Percentiles rank a stretch among this genome's conserved stretches.
Evolutionary conservation across 2,329 filamentous ascomycete species (phyloP).

Genomic region (Westerdykella aurantiaca): DNA sequence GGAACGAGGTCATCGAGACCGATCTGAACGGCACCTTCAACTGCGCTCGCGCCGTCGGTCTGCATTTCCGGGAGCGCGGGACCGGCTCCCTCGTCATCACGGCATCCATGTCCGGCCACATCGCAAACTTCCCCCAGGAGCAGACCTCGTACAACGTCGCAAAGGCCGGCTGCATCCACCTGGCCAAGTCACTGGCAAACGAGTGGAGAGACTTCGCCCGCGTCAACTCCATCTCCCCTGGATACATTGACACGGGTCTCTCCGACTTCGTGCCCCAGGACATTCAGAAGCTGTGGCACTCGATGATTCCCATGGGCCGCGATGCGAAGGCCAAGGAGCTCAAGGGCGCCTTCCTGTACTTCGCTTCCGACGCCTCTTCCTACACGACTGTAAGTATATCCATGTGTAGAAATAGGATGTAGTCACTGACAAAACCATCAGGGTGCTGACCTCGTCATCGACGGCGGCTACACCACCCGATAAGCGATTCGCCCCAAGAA

Average conservation of each 20-base stretch:
- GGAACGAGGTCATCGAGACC: slow-evolving; percentile 72
- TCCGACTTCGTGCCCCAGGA: slow-evolving; percentile 62
- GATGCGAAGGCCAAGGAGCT: slow-evolving; percentile 70
- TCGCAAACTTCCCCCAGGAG: slow-evolving; percentile 77
- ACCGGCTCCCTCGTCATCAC: slow-evolving; percentile 62
- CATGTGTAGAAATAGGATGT: neutral
- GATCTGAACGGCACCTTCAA: slow-evolving; percentile 86
- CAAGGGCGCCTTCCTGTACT: slow-evolving; percentile 76
- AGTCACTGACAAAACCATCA: slow-evolving; percentile 41
- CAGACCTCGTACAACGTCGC: slow-evolving; percentile 47
- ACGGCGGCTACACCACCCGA: slow-evolving; percentile 61
- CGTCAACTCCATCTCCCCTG: slow-evolving; percentile 62
- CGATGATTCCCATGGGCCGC: slow-evolving; percentile 74
- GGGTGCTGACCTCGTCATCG: slow-evolving; percentile 64
- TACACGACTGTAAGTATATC: slow-evolving; percentile 61
- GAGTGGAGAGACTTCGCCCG: slow-evolving; percentile 66
- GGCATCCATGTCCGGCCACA: slow-evolving; percentile 69
- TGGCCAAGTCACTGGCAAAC: slow-evolving; percentile 59
- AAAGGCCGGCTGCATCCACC: slow-evolving; percentile 62
- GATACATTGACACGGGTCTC: slow-evolving; percentile 63
- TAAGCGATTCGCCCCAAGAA: slow-evolving; percentile 24
- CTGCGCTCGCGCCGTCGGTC: slow-evolving; percentile 82
- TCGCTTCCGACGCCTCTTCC: slow-evolving; percentile 74
- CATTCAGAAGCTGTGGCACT: slow-evolving; percentile 66
- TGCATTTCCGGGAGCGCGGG: slow-evolving; percentile 64